Base-by-base conservation (phyloP, 495 filamentous ascomycete species). In the Apodospora peruviana region DNA sequence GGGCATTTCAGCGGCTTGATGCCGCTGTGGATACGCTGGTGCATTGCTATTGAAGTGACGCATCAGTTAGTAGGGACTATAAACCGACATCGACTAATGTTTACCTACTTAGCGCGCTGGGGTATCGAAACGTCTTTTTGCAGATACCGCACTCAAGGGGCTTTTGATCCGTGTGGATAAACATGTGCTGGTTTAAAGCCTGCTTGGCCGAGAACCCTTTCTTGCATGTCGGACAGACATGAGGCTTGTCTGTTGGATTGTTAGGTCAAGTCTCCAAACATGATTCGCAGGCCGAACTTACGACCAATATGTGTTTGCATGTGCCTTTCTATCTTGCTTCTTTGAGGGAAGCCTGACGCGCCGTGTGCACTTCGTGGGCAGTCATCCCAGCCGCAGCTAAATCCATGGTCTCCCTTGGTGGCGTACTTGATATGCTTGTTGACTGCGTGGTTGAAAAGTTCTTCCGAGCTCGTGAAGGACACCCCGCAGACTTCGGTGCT, bases 261-360 rank as follows among this genome's bases (percentile, higher is more conserved):
- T 7, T 57, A 11, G 24, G 9, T 18, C 21, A 18, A 39, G 20
- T 3, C 35, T 35, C 10, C 35, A 17, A 45, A 35, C 8, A 5
- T 25, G 24, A 16, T 43, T 25, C 25, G 5, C 10, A 38, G 16
- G 36, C 18, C 37, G 11, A 35, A 67, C 81, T 71, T 70, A 83
- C 81, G 79, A 36, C 70, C 74, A 34, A 80, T 81, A 57, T 85
- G 81, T 1, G 78, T 80, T 36, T 81, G 74, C 59, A 84, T 74
- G 57, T 85, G 81, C 19, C 81, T 70, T 48, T 80, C 75, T 16
- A 85, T 72, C 57, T 85, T 85, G 52, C 78, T 80, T 45, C 71
- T 68, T 52, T 79, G 76, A 35, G 70, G 65, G 59, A 84, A 78
- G 44, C 73, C 75, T 22, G 65, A 55, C 27, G 58, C 65, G 41